Base-by-base conservation (phyloP, 192 early-diverging fungal species). In the Entomortierella beljakovae region DNA sequence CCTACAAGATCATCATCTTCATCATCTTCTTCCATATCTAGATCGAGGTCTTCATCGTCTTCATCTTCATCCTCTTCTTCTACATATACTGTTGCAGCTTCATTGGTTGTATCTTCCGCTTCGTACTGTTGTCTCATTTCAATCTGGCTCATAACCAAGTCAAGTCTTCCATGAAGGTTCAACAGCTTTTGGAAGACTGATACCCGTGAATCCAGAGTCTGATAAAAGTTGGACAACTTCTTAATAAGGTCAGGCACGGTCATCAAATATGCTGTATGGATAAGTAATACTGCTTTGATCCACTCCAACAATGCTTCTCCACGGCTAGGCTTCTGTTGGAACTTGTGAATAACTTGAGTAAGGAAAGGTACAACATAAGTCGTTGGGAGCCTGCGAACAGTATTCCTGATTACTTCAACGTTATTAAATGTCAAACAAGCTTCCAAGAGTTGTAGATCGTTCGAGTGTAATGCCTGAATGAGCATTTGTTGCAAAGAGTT, bases 241-340 rank as follows among this genome's bases (percentile, higher is more conserved):
- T 75, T 68, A 43, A 85, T 75, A 66, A 88, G 38, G 40, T 86
- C 80, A 20, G 87, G 85, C 0, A 86, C 85, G 1, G 87, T 88
- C 87, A 88, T 88, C 67, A 88, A 55, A 71, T 88, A 88, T 33
- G 87, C 80, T 26, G 81, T 86, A 48, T 88, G 87, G 31, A 83
- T 77, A 37, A 85, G 56, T 32, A 86, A 54, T 1, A 85, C 80
- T 18, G 81, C 80, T 58, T 85, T 84, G 57, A 88, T 85, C 87
- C 87, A 88, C 64, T 83, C 80, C 18, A 88, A 50, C 22, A 88
- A 57, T 29, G 62, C 68, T 57, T 71, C 63, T 52, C 77, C 85
- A 52, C 81, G 68, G 51, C 70, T 82, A n/a, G 83, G 81, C 53
- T 82, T 85, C 33, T 80, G 66, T 55, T 88, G 80, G 68, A 88